Evolutionary conservation across 345 rosid genomes (phyloP).

Genomic region (Alliaria petiolata): DNA sequence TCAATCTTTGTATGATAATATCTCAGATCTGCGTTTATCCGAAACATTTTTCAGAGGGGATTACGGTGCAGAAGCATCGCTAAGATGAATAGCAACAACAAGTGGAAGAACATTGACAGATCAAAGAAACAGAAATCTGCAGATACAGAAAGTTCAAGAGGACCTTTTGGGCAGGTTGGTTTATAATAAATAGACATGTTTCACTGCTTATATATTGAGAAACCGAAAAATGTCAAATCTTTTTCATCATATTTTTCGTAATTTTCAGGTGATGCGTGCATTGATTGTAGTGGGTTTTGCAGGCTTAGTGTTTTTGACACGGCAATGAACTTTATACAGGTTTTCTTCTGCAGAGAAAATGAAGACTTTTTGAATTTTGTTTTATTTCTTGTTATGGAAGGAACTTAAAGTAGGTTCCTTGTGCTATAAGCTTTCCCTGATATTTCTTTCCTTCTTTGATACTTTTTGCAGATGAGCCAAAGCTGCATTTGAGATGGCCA

Average conservation of each 20-base stretch:
- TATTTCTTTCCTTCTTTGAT: background rate
- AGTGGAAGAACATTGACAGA: conserved; percentile 23
- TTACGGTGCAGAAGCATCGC: background rate
- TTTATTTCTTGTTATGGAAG: conserved; percentile 8
- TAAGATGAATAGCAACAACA: background rate
- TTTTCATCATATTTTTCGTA: background rate
- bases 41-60: conserved; percentile 23
- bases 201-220: background rate
- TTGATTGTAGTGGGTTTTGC: conserved; percentile 34
- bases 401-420: conserved; percentile 8
- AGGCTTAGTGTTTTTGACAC: conserved; percentile 30
- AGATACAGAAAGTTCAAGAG: conserved; percentile 15
- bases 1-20: conserved; percentile 1
- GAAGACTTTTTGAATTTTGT: background rate
- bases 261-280: conserved; percentile 33
- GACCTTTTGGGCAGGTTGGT: conserved; percentile 27
- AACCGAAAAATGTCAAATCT: background rate
- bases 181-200: background rate
- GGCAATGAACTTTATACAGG: conserved; percentile 25
- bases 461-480: conserved; percentile 9
- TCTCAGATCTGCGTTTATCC: background rate
- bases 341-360: conserved; percentile 2
- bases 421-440: background rate
- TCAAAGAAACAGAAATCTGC: conserved; percentile 19
- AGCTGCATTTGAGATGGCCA: conserved; percentile 7